A percentile compares a stretch with the other conserved stretches of the same genome.
Evolutionary conservation across 805 yeast species (phyloP).

Genomic region (Schizosaccharomyces osmophilus): DNA sequence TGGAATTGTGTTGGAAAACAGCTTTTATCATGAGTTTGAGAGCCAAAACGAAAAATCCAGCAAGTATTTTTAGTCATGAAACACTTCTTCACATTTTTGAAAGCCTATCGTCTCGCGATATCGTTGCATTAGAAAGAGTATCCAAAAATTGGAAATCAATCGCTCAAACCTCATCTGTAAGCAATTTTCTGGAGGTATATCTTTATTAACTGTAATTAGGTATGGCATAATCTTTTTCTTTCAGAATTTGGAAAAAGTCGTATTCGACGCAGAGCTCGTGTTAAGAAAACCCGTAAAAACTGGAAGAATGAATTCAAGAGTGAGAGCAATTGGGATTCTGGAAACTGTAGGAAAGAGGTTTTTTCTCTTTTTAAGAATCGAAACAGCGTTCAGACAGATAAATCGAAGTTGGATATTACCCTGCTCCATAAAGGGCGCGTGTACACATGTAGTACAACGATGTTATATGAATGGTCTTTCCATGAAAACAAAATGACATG

Average conservation of each 20-base stretch:
- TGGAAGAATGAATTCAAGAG: neutral
- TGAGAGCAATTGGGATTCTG: neutral
- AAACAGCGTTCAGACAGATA: too few relatives aligned
- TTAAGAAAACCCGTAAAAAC: neutral
- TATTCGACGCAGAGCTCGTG: neutral
- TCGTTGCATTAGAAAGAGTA: neutral
- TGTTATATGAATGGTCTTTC: too few relatives aligned
- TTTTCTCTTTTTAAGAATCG: neutral
- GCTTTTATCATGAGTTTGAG: neutral
- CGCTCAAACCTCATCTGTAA: neutral
- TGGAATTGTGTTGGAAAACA: neutral
- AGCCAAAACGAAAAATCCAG: neutral
- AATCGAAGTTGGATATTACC: too few relatives aligned
- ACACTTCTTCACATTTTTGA: neutral
- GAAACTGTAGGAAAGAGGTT: neutral
- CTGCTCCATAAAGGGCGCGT: too few relatives aligned
- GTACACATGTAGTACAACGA: too few relatives aligned
- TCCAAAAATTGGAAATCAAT: neutral
- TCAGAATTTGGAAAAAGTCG: neutral
- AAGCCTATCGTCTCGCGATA: neutral
- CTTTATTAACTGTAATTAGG: neutral
- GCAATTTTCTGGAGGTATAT: neutral
- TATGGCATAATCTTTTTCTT: neutral
- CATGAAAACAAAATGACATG: too few relatives aligned
- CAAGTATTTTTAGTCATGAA: neutral